Base-by-base conservation (phyloP, 179 eudicot genomes). In the Beta lomatogona region DNA sequence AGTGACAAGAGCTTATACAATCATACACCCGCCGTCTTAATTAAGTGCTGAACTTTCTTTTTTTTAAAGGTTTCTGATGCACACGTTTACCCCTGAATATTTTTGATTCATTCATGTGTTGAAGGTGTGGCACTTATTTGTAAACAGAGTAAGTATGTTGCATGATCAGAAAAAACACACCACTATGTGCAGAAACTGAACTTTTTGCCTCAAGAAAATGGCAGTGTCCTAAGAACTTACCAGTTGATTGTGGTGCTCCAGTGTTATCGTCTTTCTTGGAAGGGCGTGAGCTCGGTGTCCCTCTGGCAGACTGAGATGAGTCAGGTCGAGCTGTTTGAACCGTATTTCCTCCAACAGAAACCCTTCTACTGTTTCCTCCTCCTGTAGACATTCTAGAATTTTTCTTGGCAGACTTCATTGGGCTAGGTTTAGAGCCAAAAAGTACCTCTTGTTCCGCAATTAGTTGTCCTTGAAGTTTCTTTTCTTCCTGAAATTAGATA, bases 371-470 rank as follows among this genome's bases (percentile, higher is more conserved):
- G 82, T 80, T 88, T 80, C 90, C 89, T 73, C 91, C 90, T 77
- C 97, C 93, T 28, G 83, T 80, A 68, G 92, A 90, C 78, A 86
- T 25, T 86, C 90, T 86, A 73, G 91, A 83, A 67, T 87, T 81
- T 78, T 91, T 94, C 85, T 94, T 94, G n/a, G 81, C 90, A 89
- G 85, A 89, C 88, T 96, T 96, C 88, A 93, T 77, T 9, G 97
- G 93, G 80, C 97, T 96, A 48, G 93, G 93, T 86, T 96, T 96
- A 83, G 98, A 96, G 75, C 98, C 97, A 78, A 88, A 91, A 52
- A 89, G 88, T 54, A 87, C 90, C 88, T 94, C 98, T 85, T 94
- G 97, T 82, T 91, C 97, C n/a, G 96, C 87, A 36, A 91, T 89
- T 70, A 91, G 80, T 80, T 92, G 97, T 71, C 94, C 99, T 84